Evolutionary conservation across 768 basidiomycete species (phyloP), one percentile per base, ranked within the genome.

Genomic region (Amanita polypyramis): DNA sequence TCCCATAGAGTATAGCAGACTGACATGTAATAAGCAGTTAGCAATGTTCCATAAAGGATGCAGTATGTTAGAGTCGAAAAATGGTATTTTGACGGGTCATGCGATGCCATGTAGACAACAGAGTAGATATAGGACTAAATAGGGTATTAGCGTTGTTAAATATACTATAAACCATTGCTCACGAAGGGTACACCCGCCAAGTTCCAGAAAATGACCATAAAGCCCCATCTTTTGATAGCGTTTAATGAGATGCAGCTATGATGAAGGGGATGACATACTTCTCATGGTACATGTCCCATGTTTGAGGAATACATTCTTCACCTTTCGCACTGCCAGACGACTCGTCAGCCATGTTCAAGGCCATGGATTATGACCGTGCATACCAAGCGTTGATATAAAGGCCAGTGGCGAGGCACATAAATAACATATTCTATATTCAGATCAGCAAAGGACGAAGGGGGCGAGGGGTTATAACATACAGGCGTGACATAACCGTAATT

Each of bases 211-310:
- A 96, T 96, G 54, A 97, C 84, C 79, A 97, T 85, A 74, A 94
- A 97, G 25, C 94, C 89, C 88, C 88, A 90, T 59, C 77, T 80
- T 37, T 21, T 41, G 9, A 20, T 32, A 43, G 36, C 32, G 19
- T 10, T 12, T 58, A 4, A 39, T 5, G 44, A 50, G 35, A 53
- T 15, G 11, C 51, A 19, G 17, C 21, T 45, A 41, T 25, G 12
- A 5, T 8, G 30, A 8, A 23, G 25, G 25, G 36, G 8, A 52
- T n/a, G n/a, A 30, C 72, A 52, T 67, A 85, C 76, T 99, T 99
- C 61, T 99, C 95, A 57, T 95, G 90, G 71, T 83, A 96, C 91
- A 99, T 99, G 58, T 97, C 96, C 95, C 96, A 98, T 2, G 92
- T 94, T 64, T 95, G 90, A 5, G 91, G 90, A 52, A 94, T 92